Base-by-base conservation (phyloP, 164 flowering plant species). In the Cinnamomum micranthum region DNA sequence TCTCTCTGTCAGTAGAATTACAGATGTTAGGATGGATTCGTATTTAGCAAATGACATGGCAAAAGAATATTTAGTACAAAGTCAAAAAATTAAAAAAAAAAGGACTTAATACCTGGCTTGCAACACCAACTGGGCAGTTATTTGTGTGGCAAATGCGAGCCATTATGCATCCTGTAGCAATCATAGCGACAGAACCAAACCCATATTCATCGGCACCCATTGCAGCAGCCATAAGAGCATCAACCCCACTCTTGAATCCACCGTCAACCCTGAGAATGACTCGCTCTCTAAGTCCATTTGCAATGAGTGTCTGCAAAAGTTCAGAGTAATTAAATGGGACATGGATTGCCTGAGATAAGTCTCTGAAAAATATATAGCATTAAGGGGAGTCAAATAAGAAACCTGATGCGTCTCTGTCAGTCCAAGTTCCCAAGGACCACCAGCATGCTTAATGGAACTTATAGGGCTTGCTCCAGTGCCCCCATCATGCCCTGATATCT, bases 361-460 rank as follows among this genome's bases (percentile, higher is more conserved):
- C 20, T 41, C 11, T 41, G 47, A 41, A 41, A 41, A 41, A 9
- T 9, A 41, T 41, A 41, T 41, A 41, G 47, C 47, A 41, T 41
- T 41, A 41, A 41, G 60, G 12, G n/a, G n/a, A 20, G 19, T 15
- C 60, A 17, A 15, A 75, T n/a, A 62, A 55, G 2, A 74, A 77
- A 95, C 99, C 97, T 95, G 98, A 80, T 96, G 95, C 12, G 99
- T 85, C 82, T 96, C 99, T 69, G 99, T 86, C 24, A 96, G 85
- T 78, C 99, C 99, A 71, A 96, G 95, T 78, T 96, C 99, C 99
- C 99, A 96, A 73, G 99, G 99, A 80, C 97, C 97, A 82, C 99
- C 99, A 76, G 99, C 99, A 85, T 96, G 97, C 84, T 96, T 96
- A 62, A 96, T 96, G 62, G 97, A 92, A 82, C 97, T 96, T 70